Base-by-base conservation (phyloP, 2,329 filamentous ascomycete species). In the Trichoderma sp. region DNA sequence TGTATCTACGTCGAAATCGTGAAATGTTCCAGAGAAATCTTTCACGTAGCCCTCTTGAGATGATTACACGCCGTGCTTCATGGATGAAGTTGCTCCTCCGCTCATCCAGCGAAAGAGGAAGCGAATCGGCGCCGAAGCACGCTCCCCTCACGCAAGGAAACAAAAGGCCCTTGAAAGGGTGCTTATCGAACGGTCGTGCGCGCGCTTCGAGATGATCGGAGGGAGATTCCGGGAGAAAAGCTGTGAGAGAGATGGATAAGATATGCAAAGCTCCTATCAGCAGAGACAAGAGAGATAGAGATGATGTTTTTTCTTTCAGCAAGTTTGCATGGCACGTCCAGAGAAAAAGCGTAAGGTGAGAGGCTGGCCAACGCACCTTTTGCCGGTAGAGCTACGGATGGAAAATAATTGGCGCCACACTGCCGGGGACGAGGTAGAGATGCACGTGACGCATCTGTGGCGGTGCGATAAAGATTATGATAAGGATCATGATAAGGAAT, bases 371-470 rank as follows among this genome's bases (percentile, higher is more conserved):
- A 38, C 50, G 66, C 45, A 71, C 67, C 71, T 35, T 38, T 56
- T 66, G 33, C 41, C 71, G 71, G 71, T 60, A 74, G 71, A 74
- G 71, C 71, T 74, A 41, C 71, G 71, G 71, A 56, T 74, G 38
- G 56, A 63, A 64, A 71, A 31, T 29, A 14, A n/a, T 18, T 29
- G 33, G 24, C 59, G 59, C 65, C 72, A 68, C 72, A 67, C 27
- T 60, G 27, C 18, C 38, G 5, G 33, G 64, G 65, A 75, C 53
- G 38, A 73, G 31, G 71, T 18, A 21, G 38, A 16, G 45, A 21
- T n/a, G 9, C 71, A 73, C 71, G 71, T 73, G 71, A 73, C 12
- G 1, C 3, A 8, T 18, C 41, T 31, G 71, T 76, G 75, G 71
- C 75, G 60, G 74, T 75, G 60, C 35, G 56, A 66, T 68, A 53